Base-by-base conservation (phyloP, 306 rosid genomes). In the Quercus aquifolioides region DNA sequence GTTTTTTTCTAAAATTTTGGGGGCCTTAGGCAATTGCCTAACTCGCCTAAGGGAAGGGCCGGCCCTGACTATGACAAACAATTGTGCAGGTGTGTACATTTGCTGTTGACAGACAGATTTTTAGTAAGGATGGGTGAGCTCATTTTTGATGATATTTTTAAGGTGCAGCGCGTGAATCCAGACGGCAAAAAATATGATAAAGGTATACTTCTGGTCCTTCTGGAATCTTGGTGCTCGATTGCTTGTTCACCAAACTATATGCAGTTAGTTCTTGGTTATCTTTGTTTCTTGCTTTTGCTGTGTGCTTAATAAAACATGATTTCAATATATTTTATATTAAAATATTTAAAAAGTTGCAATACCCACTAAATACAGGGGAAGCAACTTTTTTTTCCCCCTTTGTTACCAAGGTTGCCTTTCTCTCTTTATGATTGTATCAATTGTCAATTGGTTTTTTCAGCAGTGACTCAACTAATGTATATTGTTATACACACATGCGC, bases 121-220 rank as follows among this genome's bases (percentile, higher is more conserved):
- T 13, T 19, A 5, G 71, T 10, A 75, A 91, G 78, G 82, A 95
- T 92, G 99, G 90, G 85, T 60, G 99, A 89, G 85, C 89, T 94
- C 65, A 84, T 86, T 10, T 92, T 91, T 59, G 91, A 95, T 79
- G 99, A 95, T 52, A 70, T 91, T 69, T 90, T 95, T 68, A 89
- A 86, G 89, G 78, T 91, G 30, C 88, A 75, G 41, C 72, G 80
- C 52, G 5, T 95, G 77, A 87, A 92, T 76, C 99, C 98, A 2
- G 97, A 95, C 76, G 99, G 99, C 49, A 90, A 89, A 85, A 92
- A 89, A 85, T 95, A 90, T 74, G 99, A 92, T 59, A 92, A 86
- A 56, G 98, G 99, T 93, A 82, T 62, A 82, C 46, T 65, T 43
- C 58, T 59, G 38, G 62, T 3, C 26, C 73, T 23, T 46, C 1